Evolutionary conservation across 2,329 filamentous ascomycete genomes (phyloP), one percentile per base, ranked within the genome.

Genomic region (Ceratocystis ficicola): DNA sequence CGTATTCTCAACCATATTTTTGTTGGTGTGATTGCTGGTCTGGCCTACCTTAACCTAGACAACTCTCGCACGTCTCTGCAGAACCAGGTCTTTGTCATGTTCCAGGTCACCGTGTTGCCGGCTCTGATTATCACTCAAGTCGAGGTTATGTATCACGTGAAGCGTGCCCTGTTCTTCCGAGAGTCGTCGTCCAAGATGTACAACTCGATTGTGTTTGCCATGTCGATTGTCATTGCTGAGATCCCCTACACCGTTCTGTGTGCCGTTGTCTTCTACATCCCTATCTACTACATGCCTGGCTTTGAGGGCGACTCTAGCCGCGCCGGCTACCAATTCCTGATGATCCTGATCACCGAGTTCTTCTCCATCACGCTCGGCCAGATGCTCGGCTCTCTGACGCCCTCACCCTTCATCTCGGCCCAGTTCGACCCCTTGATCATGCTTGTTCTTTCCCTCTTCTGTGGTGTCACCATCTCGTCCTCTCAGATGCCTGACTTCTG

Each of bases 171-270:
- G 69, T 92, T 89, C 77, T 94, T 92, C 80, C 87, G 91, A 67
- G 91, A 96, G 76, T 83, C 88, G 20, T 87, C 88, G 17, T 86
- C 87, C 66, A 95, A 95, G 77, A 91, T 92, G 75, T 96, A 96
- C 80, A 86, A 83, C 68, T 83, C 87, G 60, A 84, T 89, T 68
- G 88, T 88, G 1, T 96, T 96, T 71, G 86, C 86, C 0, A 76
- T 87, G 0, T 85, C 86, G 44, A 88, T 94, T 78, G 81, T 93
- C n/a, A 72, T 91, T 5, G 89, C 89, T 32, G 91, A 96, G 75
- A 81, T 95, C 73, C 91, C 91, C 0, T 95, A 95, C 79, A 87
- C 83, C 48, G 77, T 95, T 17, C 75, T 96, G 59, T 95, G 90
- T 73, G 86, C 89, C 0, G 84, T 94, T 7, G 79, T 77, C 66